Evolutionary conservation across 2,329 filamentous ascomycete genomes (phyloP).

Genomic region (Leptographium radiaticola): DNA sequence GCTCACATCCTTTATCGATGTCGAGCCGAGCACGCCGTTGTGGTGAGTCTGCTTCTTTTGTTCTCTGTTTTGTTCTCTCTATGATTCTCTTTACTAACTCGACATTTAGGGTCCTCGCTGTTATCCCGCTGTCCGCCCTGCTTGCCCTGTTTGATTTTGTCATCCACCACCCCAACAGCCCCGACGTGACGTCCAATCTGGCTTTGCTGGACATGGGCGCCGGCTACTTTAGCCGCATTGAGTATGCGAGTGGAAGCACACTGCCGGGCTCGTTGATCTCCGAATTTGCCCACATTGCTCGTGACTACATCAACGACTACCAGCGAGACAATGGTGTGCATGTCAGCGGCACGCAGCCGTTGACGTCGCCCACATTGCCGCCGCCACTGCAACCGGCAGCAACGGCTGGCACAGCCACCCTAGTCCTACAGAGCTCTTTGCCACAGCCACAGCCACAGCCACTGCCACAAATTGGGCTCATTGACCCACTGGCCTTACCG

Average conservation of each 20-base stretch:
- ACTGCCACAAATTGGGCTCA: background rate
- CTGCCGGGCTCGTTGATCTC: constrained; percentile 23
- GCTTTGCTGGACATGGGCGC: constrained; percentile 26
- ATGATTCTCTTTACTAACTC: too few species aligned
- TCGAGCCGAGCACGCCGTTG: constrained; percentile 17
- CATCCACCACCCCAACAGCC: constrained; percentile 22
- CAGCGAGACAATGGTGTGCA: constrained; percentile 6
- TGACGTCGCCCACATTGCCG: background rate
- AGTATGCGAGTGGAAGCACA: constrained; percentile 20
- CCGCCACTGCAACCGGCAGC: background rate
- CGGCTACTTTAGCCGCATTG: constrained; percentile 28
- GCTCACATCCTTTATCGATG: constrained; percentile 16
- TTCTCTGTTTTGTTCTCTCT: too few species aligned
- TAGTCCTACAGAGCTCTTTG: background rate
- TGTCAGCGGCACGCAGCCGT: background rate
- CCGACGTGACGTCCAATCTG: constrained; percentile 22
- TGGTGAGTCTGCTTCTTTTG: constrained; percentile 4
- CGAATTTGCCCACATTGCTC: constrained; percentile 27
- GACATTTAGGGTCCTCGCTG: constrained; percentile 15
- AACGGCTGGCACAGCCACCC: background rate
- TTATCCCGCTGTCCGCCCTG: constrained; percentile 22
- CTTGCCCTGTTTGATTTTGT: constrained; percentile 29
- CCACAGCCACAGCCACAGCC: background rate
- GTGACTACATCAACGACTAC: constrained; percentile 19
- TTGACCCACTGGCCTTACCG: background rate